phyloP scores from a whole-genome alignment of 331 rosid genomes.

The Quercus tomentella region DNA sequence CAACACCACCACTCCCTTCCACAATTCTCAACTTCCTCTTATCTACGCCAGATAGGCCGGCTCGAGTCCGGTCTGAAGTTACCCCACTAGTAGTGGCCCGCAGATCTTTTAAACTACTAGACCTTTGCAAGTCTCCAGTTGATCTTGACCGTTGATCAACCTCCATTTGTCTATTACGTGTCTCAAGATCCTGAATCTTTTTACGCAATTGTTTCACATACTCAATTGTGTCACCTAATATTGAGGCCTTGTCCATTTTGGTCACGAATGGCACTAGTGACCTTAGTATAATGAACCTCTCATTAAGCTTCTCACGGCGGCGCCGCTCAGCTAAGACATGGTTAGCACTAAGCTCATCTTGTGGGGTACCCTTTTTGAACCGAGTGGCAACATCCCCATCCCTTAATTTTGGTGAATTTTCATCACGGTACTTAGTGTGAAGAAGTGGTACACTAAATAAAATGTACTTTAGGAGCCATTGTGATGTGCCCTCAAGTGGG shows the following conservation, averaged over 20 bases:
- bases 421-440: conserved; percentile 56
- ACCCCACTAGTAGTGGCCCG: conserved; percentile 13
- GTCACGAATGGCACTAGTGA: conserved; percentile 86
- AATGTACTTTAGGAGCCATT: conserved; percentile 69
- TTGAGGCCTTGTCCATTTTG: conserved; percentile 94
- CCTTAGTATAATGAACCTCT: conserved; percentile 74
- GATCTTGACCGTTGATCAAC: conserved; percentile 25
- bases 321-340: conserved; percentile 88
- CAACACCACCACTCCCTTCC: conserved; percentile 48
- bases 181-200: conserved; percentile 76
- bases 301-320: conserved; percentile 74
- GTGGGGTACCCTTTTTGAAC: conserved; percentile 56
- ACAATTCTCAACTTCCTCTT: conserved; percentile 72
- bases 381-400: conserved; percentile 23
- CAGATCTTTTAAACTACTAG: conserved; percentile 29
- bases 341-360: conserved; percentile 78
- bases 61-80: background rate
- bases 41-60: conserved; percentile 21
- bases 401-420: conserved; percentile 34
- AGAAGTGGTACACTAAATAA: conserved; percentile 70
- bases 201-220: conserved; percentile 71
- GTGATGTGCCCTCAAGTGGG: conserved; percentile 34
- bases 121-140: conserved; percentile 22
- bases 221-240: conserved; percentile 87
- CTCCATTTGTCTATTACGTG: conserved; percentile 49